Evolutionary conservation across 805 yeast species (phyloP), one percentile per base, ranked within the genome.

Genomic region (Zygosaccharomyces bailii): DNA sequence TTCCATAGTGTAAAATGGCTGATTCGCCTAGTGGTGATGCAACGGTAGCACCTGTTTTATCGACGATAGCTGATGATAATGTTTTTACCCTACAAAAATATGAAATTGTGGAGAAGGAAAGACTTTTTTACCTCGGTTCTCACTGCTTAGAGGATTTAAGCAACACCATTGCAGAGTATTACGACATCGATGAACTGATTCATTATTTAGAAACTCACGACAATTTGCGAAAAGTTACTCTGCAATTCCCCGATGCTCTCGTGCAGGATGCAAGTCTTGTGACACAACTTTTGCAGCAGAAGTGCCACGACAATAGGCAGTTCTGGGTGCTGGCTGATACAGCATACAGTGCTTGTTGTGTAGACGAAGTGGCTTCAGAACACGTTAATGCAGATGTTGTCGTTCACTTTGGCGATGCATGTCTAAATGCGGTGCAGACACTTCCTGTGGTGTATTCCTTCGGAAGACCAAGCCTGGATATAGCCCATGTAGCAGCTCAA

Each of bases 331-430:
- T 93, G 29, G 99, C 98, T 0, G 99, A 93, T 59, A 91, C 99
- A 0, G 88, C 97, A 0, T 93, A 93, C 58, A 86, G 96, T 21
- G 74, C 96, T 1, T 93, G 99, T 65, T 93, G 99, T 67, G 84
- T 91, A 8, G 99, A 93, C 63, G 97, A 90, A 59, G 95, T 91
- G 20, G 98, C 99, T 0, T 95, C 96, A 0, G 90, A 86, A 59
- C 99, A 93, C 63, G 95, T 91, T 11, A 60, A 70, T 5, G 89
- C 93, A 5, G 96, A 91, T 51, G 66, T 85, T 4, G 87, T 93
- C 21, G 80, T 90, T 1, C 99, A 93, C 65, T 87, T 90, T 65
- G 99, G 99, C 2, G 95, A 88, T 60, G 91, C 98, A 0, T 93
- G 99, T 64, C 66, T 93, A 59, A 89, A 84, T 54, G 84, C 89